Conservation (phyloP, 257 asterid species). For the Gentiana dahurica region DNA sequence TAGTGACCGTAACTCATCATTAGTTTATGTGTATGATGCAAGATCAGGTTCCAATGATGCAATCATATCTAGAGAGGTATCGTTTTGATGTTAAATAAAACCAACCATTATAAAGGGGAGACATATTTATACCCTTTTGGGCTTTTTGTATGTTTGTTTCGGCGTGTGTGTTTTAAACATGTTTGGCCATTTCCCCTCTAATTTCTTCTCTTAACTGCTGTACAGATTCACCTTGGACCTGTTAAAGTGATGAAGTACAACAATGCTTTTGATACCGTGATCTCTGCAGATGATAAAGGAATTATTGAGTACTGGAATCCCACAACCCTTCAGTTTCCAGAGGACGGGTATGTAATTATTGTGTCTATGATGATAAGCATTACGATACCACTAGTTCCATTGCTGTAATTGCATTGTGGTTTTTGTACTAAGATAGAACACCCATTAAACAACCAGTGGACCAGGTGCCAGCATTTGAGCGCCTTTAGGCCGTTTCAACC, state of each 20-base stretch:
- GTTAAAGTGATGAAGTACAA: constrained; percentile 86
- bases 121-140: constrained; percentile 3
- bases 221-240: constrained; percentile 75
- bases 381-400: no score
- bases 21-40: constrained; percentile 81
- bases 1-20: constrained; percentile 79
- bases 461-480: no score
- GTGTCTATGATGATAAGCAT: no score
- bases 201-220: background rate
- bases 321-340: constrained; percentile 76
- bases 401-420: no score
- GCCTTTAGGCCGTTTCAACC: no score
- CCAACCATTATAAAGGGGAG: background rate
- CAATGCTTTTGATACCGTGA: constrained; percentile 65
- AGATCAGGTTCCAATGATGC: constrained; percentile 88
- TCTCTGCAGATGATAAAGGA: constrained; percentile 95
- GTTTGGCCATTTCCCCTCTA: no score
- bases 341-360: constrained; percentile 42
- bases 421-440: no score
- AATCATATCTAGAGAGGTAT: constrained; percentile 73
- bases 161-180: no score
- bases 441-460: no score
- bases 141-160: constrained; percentile 6
- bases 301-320: constrained; percentile 96
- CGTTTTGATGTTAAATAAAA: background rate